Base-by-base conservation (phyloP, 805 yeast genomes). In the Tetrapisispora taiwanensis region DNA sequence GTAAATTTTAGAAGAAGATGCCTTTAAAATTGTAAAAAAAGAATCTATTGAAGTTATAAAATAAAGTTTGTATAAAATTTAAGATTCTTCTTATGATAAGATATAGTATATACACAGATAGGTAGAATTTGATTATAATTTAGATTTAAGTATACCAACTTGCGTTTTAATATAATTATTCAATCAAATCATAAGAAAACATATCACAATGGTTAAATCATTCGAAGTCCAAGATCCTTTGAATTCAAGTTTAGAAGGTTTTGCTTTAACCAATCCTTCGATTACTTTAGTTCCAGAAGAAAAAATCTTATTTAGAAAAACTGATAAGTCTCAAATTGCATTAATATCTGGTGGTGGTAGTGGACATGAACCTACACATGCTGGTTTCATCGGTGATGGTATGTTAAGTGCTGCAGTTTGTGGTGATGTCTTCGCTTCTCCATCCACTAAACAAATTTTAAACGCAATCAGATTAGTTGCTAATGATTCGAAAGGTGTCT, bases 341-440 rank as follows among this genome's bases (percentile, higher is more conserved):
- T 56, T 89, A 41, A 67, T 89, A 24, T 79, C 95, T 30, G 96
- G 97, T 47, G 97, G 97, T 45, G 97, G 97, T 24, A 79, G 89
- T 13, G 97, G 97, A 39, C 97, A 89, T 59, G 97, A 89, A 64
- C 97, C 97, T 22, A 72, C 88, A 4, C 97, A 90, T 57, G 89
- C 85, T 8, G 97, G 95, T 0, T 89, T 79, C 60, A 88, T 89
- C 19, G 97, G 97, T 12, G 72, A 77, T 13, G 94, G 94, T 41
- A 67, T 83, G 52, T 63, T 89, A 34, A 86, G 84, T 52, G 94
- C 81, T 34, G 97, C 95, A 0, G 95, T 89, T 4, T 78, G 88
- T 43, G 97, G 97, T 31, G 78, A 81, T 43, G 74, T 86, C n/a
- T 89, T 89, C 68, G 96, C 97, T 0, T 86, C 95, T 13, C 97